A percentile compares a stretch with the other conserved stretches of the same genome.
phyloP scores from a whole-genome alignment of 805 yeast genomes.

The Zygosaccharomyces pseudorouxii region DNA sequence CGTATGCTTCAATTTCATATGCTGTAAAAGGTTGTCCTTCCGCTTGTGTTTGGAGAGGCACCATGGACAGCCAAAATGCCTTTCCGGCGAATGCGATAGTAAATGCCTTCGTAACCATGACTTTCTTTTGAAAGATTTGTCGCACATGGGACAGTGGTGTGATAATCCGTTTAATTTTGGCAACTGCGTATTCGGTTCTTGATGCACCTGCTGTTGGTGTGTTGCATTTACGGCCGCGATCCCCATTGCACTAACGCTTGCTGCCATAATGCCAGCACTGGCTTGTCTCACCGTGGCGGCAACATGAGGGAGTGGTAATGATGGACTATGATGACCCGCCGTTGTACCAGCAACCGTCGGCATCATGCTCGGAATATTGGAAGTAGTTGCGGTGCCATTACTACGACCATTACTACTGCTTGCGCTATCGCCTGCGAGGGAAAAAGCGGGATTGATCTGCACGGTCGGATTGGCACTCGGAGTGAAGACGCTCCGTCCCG shows the following conservation, averaged over 20 bases:
- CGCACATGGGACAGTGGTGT: constrained; percentile 32
- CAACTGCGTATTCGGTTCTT: constrained; percentile 1
- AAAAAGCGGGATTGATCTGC: background rate
- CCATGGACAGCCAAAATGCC: constrained; percentile 31
- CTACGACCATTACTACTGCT: background rate
- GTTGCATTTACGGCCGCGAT: background rate
- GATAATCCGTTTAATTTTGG: constrained; percentile 5
- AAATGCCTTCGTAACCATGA: constrained; percentile 34
- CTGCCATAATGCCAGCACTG: background rate
- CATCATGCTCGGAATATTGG: background rate
- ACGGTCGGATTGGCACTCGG: background rate
- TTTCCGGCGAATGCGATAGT: constrained; percentile 27
- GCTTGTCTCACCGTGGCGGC: background rate
- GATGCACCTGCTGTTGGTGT: constrained; percentile 8
- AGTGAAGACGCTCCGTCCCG: background rate
- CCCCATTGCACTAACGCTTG: background rate
- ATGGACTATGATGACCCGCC: background rate
- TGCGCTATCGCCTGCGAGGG: background rate
- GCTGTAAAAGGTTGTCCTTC: constrained; percentile 33
- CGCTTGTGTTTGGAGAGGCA: constrained; percentile 33
- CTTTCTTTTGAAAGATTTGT: constrained; percentile 29
- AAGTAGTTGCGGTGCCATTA: background rate
- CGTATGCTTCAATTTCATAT: constrained; percentile 32
- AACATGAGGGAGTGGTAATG: background rate
- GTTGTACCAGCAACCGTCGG: background rate